phyloP scores from a whole-genome alignment of 1,139 yeast species.

The Scheffersomyces insectosa region DNA sequence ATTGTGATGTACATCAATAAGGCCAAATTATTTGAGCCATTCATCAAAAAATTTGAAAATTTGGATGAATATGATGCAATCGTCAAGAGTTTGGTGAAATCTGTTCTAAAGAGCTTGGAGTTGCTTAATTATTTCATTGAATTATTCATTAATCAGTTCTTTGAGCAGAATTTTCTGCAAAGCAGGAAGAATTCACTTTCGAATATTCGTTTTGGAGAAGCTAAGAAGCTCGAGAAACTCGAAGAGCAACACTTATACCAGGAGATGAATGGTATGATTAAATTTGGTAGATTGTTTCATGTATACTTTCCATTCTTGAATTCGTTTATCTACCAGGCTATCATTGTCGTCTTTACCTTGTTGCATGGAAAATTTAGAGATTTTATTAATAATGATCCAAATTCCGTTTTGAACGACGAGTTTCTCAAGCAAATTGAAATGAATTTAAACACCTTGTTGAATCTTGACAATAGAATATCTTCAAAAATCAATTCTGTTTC shows the following conservation, averaged over 20 bases:
- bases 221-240: not conserved
- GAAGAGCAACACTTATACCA: not conserved
- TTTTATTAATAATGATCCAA: slow-evolving; percentile 26
- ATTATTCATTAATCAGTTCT: slow-evolving; percentile 17
- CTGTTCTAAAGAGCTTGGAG: slow-evolving; percentile 41
- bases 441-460: slow-evolving; percentile 23
- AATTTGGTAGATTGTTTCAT: slow-evolving; percentile 37
- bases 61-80: slow-evolving; percentile 28
- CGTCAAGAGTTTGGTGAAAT: slow-evolving; percentile 33
- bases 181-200: not conserved
- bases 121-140: slow-evolving; percentile 29
- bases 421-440: slow-evolving; percentile 28
- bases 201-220: not conserved
- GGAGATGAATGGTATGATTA: slow-evolving; percentile 15
- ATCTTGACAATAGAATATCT: slow-evolving; percentile 26
- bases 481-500: slow-evolving; percentile 18
- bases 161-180: slow-evolving; percentile 17
- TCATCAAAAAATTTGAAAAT: slow-evolving; percentile 40
- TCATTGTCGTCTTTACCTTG: slow-evolving; percentile 51
- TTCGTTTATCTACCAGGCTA: slow-evolving; percentile 52
- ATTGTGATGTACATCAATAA: slow-evolving; percentile 48
- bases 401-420: slow-evolving; percentile 12
- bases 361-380: slow-evolving; percentile 44
- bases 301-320: slow-evolving; percentile 47
- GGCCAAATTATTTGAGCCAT: slow-evolving; percentile 55